Conservation (phyloP, 1,284 basidiomycete genomes). For the Tausonia pullulans region DNA sequence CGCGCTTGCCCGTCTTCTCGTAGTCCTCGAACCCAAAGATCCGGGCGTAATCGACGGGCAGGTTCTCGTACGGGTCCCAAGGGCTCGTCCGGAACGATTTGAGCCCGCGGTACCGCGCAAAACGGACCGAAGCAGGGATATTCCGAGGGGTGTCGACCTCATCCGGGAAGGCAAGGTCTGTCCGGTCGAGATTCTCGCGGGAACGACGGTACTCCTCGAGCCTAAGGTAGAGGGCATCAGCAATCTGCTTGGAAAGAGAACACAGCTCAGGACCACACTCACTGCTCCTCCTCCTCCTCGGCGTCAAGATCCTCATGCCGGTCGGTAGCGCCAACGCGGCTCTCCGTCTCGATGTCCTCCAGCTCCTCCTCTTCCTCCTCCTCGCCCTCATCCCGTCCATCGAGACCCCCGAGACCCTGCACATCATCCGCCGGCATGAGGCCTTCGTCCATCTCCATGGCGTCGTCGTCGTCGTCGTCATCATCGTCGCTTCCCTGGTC, state of each 20-base stretch:
- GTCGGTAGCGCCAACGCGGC: conserved; percentile 32
- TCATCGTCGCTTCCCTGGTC: conserved; percentile 45
- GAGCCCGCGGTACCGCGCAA: conserved; percentile 85
- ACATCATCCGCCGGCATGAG: conserved; percentile 27
- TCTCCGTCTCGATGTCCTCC: conserved; percentile 32
- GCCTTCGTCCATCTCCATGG: conserved; percentile 25
- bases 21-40: conserved; percentile 98
- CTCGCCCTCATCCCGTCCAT: conserved; percentile 23
- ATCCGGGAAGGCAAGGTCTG: conserved; percentile 73
- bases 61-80: conserved; percentile 96
- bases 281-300: conserved; percentile 77
- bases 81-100: conserved; percentile 86
- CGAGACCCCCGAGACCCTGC: conserved; percentile 25
- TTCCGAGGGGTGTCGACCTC: conserved; percentile 95
- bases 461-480: conserved; percentile 35
- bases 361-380: conserved; percentile 42
- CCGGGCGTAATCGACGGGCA: conserved; percentile 84
- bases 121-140: conserved; percentile 70
- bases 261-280: conserved; percentile 26
- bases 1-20: conserved; percentile 66
- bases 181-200: conserved; percentile 48
- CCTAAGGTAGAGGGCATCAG: conserved; percentile 34
- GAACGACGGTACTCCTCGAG: conserved; percentile 53
- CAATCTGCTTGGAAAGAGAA: neutral
- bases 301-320: conserved; percentile 62